Conservation (phyloP, 2,329 filamentous ascomycete genomes). For the Xylaria sp. region DNA sequence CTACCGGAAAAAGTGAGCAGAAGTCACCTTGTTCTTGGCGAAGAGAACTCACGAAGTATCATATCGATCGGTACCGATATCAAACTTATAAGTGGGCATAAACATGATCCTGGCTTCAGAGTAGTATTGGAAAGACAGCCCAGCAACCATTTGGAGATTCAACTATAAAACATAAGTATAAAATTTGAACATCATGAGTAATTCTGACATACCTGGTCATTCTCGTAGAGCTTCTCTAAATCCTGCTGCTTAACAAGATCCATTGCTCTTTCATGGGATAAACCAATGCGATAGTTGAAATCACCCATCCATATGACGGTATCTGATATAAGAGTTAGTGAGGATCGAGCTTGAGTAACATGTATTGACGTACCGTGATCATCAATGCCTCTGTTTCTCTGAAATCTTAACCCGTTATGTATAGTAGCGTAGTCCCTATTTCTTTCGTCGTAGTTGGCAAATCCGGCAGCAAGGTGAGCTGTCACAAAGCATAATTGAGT, state of each 20-base stretch:
- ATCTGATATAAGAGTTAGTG: conserved; percentile 54
- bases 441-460: conserved; percentile 95
- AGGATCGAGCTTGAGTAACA: conserved; percentile 17
- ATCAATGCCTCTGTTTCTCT: conserved; percentile 88
- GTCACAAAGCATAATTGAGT: conserved; percentile 96
- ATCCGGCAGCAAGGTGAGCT: conserved; percentile 94
- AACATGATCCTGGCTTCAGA: conserved; percentile 90
- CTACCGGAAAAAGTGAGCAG: conserved; percentile 57
- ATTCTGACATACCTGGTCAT: conserved; percentile 75
- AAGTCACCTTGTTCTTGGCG: neutral
- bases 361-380: conserved; percentile 74
- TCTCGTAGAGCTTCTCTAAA: conserved; percentile 83
- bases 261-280: conserved; percentile 81
- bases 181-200: neutral
- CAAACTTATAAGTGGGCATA: conserved; percentile 94
- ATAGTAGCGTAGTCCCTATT: conserved; percentile 95
- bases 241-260: conserved; percentile 78
- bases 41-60: conserved; percentile 79
- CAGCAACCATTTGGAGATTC: conserved; percentile 96
- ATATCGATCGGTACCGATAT: conserved; percentile 87
- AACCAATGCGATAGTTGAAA: conserved; percentile 96
- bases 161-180: conserved; percentile 62
- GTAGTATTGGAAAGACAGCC: conserved; percentile 89
- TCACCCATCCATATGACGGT: conserved; percentile 95
- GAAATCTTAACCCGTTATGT: conserved; percentile 86